Conservation (phyloP, 169 alveolate species). For the Plasmodium gallinaceum region DNA sequence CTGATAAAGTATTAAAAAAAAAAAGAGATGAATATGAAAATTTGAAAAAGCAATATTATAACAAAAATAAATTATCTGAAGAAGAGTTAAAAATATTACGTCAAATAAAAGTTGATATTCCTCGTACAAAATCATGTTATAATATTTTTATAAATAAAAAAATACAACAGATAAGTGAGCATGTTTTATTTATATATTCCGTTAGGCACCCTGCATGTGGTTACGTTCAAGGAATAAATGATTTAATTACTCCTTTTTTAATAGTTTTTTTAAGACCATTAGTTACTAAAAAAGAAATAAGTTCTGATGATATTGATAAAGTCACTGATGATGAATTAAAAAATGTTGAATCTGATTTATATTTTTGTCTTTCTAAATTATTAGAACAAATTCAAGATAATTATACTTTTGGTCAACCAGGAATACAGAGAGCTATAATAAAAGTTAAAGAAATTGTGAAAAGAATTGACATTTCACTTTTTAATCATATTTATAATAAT, state of each 20-base stretch:
- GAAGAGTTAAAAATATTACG: constrained; percentile 75
- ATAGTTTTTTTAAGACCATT: constrained; percentile 80
- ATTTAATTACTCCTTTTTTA: constrained; percentile 88
- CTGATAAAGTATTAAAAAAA: constrained; percentile 78
- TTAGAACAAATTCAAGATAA: constrained; percentile 93
- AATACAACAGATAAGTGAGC: constrained; percentile 90
- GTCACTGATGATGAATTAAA: constrained; percentile 82
- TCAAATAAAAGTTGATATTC: constrained; percentile 92
- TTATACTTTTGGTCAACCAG: constrained; percentile 95
- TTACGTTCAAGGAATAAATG: constrained; percentile 96
- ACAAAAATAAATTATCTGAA: constrained; percentile 35
- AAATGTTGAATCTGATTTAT: constrained; percentile 93
- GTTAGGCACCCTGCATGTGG: constrained; percentile 95
- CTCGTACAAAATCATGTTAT: constrained; percentile 91
- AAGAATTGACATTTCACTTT: constrained; percentile 90
- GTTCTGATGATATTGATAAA: constrained; percentile 78
- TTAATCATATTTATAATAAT: constrained; percentile 86
- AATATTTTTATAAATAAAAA: constrained; percentile 86
- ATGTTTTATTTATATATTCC: constrained; percentile 93
- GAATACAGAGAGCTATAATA: constrained; percentile 91
- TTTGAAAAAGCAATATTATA: constrained; percentile 74
- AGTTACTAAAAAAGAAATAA: constrained; percentile 77
- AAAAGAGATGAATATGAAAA: constrained; percentile 86
- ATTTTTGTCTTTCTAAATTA: constrained; percentile 92
- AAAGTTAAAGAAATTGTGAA: constrained; percentile 92